Evolutionary conservation across 2,329 filamentous ascomycete genomes (phyloP), one percentile per base, ranked within the genome.

Genomic region (Fusarium sp.): DNA sequence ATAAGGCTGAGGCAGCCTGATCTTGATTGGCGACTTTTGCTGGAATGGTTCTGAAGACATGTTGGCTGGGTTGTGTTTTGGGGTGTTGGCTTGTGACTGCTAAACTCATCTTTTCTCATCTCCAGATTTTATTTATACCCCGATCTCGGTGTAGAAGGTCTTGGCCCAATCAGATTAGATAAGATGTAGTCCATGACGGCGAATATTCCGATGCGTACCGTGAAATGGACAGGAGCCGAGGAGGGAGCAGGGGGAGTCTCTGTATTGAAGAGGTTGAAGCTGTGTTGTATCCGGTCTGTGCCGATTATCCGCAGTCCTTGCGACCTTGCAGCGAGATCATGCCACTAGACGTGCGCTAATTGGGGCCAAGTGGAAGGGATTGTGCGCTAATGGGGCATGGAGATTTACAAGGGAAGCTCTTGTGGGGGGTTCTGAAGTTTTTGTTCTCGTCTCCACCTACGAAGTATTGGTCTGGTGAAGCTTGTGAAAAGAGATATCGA

Each of bases 1-100:
- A 57, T 66, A 74, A 46, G 66, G 66, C 50, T 62, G 63, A 20
- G 68, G 65, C 15, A 64, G 61, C 42, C 78, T 66, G 80, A 87
- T 86, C 82, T 89, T 89, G 35, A 73, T 66, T 46, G 72, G 68
- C 20, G 63, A 61, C 38, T 63, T 42, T 59, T 70, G 61, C 24
- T 69, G 59, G 24, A 74, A 73, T 23, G 65, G 65, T 57, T 74
- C 52, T 59, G 69, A 67, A 24, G 60, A 57, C 69, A 74, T 74
- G 18, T 56, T 68, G 50, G 43, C 21, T 29, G 33, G 21, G 39
- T 21, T 31, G 33, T 18, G 29, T 23, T 46, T 53, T 39, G n/a
- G 20, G 28, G 20, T 49, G 53, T 29, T 59, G 63, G 57, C 43
- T 63, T 41, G 58, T 57, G 41, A 24, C 43, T 48, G 37, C 57